Evolutionary conservation across 257 asterid genomes (phyloP), one percentile per base, ranked within the genome.

Genomic region (Lantana camara): DNA sequence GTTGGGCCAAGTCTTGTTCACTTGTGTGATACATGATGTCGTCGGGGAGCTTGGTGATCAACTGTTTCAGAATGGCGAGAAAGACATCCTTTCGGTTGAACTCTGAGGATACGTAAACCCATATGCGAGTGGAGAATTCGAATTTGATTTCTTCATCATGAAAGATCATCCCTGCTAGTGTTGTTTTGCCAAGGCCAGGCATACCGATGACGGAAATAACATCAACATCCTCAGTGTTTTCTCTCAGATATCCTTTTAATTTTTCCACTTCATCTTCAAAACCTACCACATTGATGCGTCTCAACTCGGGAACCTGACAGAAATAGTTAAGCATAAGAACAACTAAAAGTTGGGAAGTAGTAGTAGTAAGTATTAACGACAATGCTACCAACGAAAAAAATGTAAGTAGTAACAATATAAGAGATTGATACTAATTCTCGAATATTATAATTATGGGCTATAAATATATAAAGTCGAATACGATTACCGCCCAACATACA

Each of bases 171-270:
- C 49, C 49, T 2, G 49, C 49, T 21, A 44, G 49, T 7, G 49
- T 44, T 14, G 49, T 42, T 20, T 42, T 42, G 49, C 49, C 49
- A n/a, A 42, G 49, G 20, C 49, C 49, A n/a, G 20, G 49, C 49
- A 42, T 42, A n/a, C 49, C 49, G 14, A 42, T n/a, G 20, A 42
- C 4, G 8, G 20, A 42, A 15, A 42, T 4, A 20, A 42, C 49
- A n/a, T 42, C 49, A n/a, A 42, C 20, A 15, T 42, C 7, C 1
- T 42, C 1, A 42, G 49, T 42, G 0, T 42, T 20, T 13, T 42
- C 49, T 0, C 3, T 14, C 7, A 42, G 49, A n/a, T 42, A 35
- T 35, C 40, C 40, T 35, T 4, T 35, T 35, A 35, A 3, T 35
- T 5, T 35, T 1, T 35, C 11, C 7, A 10, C 40, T 10, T 35